These are phyloP conservation scores for Fomitopsis betulina DNA, from an alignment of 1,284 basidiomycete species.

Conservation along the genomic window DNA sequence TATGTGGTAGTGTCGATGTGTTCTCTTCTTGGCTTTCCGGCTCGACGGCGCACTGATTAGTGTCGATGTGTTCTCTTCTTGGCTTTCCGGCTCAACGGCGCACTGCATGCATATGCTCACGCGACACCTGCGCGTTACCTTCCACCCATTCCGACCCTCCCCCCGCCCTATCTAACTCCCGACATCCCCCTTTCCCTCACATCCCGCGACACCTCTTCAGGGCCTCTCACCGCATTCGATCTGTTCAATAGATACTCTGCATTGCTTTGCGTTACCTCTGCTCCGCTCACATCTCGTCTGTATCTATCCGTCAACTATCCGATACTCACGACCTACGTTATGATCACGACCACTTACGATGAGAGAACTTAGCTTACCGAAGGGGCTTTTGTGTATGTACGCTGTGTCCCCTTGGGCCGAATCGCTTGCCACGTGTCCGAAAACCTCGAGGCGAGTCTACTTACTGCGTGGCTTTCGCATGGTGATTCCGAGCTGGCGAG, in stretches of 20 bases:
- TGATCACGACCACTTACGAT: not conserved
- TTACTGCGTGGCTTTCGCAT: too few relatives aligned
- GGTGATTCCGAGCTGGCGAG: too few relatives aligned
- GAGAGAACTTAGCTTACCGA: not conserved
- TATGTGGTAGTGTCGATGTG: conserved; percentile 11
- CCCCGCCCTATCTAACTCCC: not conserved
- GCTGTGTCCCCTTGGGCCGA: not conserved
- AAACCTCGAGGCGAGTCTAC: not conserved
- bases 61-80: not conserved
- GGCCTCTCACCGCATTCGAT: not conserved
- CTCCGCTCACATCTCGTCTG: not conserved
- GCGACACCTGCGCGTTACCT: not conserved
- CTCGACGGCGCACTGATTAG: too few relatives aligned
- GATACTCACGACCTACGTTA: not conserved
- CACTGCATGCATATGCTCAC: not conserved
- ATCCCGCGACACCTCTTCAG: not conserved
- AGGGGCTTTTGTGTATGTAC: not conserved
- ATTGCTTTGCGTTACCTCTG: not conserved
- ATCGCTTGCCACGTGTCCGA: not conserved
- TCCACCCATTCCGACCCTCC: not conserved
- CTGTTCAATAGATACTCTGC: not conserved
- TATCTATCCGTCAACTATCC: conserved; percentile 2
- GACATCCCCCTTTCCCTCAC: not conserved
- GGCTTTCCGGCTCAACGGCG: not conserved
- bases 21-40: not conserved